phyloP scores from a whole-genome alignment of 768 basidiomycete species.

The Gautieria morchelliformis region DNA sequence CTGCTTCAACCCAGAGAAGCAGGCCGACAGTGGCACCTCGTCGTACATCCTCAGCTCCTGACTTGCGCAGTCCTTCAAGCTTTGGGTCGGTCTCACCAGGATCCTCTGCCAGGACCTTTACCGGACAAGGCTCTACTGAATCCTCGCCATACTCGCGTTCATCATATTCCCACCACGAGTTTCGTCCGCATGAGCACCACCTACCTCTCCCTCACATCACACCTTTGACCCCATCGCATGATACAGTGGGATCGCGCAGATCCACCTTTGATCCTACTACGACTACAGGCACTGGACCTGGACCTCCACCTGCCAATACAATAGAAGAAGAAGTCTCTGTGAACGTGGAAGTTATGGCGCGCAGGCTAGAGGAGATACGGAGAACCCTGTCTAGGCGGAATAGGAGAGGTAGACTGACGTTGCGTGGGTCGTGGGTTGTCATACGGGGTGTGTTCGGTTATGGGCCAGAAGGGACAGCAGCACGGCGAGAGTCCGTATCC shows the following conservation, averaged over 20 bases:
- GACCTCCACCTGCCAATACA: neutral
- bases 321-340: neutral
- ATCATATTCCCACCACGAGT: neutral
- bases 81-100: neutral
- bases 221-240: neutral
- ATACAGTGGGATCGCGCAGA: neutral
- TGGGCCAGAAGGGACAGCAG: conserved; percentile 37
- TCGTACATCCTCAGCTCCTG: neutral
- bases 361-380: neutral
- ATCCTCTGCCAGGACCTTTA: neutral
- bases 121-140: neutral
- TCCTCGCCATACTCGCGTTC: neutral
- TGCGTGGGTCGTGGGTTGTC: neutral
- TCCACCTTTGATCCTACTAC: neutral
- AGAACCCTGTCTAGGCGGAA: neutral
- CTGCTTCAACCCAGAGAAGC: neutral
- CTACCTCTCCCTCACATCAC: neutral
- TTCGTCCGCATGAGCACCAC: neutral
- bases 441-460: conserved; percentile 33
- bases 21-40: neutral
- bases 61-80: neutral
- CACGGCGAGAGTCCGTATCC: conserved; percentile 44
- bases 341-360: neutral
- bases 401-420: neutral
- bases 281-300: no score